Base-by-base conservation (phyloP, 306 rosid genomes). In the Hippophae tibetana region DNA sequence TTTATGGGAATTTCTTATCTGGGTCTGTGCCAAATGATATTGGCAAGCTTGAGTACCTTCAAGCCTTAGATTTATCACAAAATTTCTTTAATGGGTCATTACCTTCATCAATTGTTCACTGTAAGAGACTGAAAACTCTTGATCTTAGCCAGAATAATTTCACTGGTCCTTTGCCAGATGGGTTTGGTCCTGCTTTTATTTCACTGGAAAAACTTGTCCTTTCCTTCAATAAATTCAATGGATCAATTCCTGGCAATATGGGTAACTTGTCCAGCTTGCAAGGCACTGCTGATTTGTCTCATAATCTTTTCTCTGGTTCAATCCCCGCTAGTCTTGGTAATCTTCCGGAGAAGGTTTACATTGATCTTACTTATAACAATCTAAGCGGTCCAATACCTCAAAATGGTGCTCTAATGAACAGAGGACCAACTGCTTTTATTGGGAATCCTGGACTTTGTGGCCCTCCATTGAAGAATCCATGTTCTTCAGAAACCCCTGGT, bases 381-480 rank as follows among this genome's bases (percentile, higher is more conserved):
- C 74, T 92, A 63, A 84, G 77, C 56, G 99, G 99, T 58, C 78
- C 99, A 10, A 84, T 92, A 60, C 99, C 99, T 1, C 99, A 92
- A 69, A 92, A 64, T 64, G 99, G 99, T 72, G 96, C 99, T 80
- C 80, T 92, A 23, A 80, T 88, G 81, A 92, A 92, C 48, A 83
- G 99, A 92, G 99, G 99, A 42, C 99, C 99, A 42, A 92, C 99
- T 53, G 99, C 99, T 65, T 92, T 92, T 63, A 80, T 92, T 65
- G 99, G 99, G 13, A 92, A 92, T 58, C 89, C 90, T 69, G 82
- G 82, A 52, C 83, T 92, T 7, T 92, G 99, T 70, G 99, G 96
- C 45, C 88, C 99, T 10, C 99, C 99, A 12, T 75, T 88, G 96
- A 92, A 88, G 86, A 82, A 76, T 54, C 80, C 86, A 6, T 92